phyloP scores from a whole-genome alignment of 805 yeast species.

The Yarrowia hollandica region DNA sequence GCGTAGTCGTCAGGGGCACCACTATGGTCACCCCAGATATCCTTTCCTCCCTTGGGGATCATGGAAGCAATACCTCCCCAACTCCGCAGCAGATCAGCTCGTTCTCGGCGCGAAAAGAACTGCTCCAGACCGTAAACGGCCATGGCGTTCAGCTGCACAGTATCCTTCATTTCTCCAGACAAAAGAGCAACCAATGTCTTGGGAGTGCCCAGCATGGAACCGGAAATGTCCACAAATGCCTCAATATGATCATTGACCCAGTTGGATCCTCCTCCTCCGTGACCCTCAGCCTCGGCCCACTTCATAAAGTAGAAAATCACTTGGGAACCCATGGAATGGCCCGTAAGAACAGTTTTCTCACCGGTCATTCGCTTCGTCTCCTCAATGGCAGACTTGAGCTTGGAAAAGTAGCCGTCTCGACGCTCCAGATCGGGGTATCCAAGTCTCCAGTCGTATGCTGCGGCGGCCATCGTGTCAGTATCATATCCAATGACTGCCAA shows the following conservation, averaged over 20 bases:
- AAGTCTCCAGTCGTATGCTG: slow-evolving; percentile 95
- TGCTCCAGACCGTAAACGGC: slow-evolving; percentile 95
- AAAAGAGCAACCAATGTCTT: slow-evolving; percentile 86
- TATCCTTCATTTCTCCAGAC: slow-evolving; percentile 98
- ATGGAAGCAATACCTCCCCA: slow-evolving; percentile 95
- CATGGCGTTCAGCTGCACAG: slow-evolving; percentile 86
- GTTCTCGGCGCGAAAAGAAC: slow-evolving; percentile 85
- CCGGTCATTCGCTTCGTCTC: slow-evolving; percentile 52
- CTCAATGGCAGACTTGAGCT: slow-evolving; percentile 74
- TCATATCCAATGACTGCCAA: slow-evolving; percentile 93
- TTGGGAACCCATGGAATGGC: slow-evolving; percentile 98
- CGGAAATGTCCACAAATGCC: slow-evolving; percentile 82
- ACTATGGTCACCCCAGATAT: slow-evolving; percentile 78
- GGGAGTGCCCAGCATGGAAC: slow-evolving; percentile 91
- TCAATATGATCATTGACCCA: slow-evolving; percentile 90
- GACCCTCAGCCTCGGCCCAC: slow-evolving; percentile 93
- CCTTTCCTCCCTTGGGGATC: slow-evolving; percentile 93
- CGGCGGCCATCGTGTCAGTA: slow-evolving; percentile 84
- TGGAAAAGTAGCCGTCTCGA: slow-evolving; percentile 82
- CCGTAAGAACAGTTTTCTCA: slow-evolving; percentile 70
- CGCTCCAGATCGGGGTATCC: slow-evolving; percentile 84
- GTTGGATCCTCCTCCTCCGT: slow-evolving; percentile 83
- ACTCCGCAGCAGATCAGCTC: slow-evolving; percentile 78
- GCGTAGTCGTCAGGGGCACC: slow-evolving; percentile 69
- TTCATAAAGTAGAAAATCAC: slow-evolving; percentile 83